Conservation (phyloP, 306 rosid species). For the Sindora glabra region DNA sequence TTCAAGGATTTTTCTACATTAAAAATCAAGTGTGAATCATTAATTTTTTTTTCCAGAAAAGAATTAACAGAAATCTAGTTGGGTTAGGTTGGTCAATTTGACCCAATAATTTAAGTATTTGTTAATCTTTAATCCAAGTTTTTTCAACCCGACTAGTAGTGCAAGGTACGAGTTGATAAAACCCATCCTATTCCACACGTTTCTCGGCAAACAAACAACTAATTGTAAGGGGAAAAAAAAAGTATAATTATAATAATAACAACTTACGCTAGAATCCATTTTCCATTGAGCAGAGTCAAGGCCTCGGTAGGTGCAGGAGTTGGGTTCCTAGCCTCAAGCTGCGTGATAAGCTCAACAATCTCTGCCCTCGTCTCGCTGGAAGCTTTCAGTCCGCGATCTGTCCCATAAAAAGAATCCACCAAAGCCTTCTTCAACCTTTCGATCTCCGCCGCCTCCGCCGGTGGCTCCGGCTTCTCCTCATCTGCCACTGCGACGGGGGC, state of each 20-base stretch:
- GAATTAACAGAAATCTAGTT: too few relatives aligned
- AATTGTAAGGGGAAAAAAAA: background rate
- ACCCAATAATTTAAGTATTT: too few relatives aligned
- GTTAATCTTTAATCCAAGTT: too few relatives aligned
- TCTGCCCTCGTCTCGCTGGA: constrained; percentile 80
- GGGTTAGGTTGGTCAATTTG: too few relatives aligned
- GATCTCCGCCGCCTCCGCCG: constrained; percentile 34
- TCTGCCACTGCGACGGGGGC: constrained; percentile 26
- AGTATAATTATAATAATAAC: background rate
- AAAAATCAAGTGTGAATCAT: too few relatives aligned
- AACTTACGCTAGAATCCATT: constrained; percentile 88
- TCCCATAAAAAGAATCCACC: constrained; percentile 71
- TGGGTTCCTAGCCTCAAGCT: constrained; percentile 76
- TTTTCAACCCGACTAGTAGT: too few relatives aligned
- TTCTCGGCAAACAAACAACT: background rate
- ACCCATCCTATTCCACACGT: background rate
- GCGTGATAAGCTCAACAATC: constrained; percentile 81
- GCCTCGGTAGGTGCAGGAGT: constrained; percentile 88
- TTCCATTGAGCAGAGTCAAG: constrained; percentile 73
- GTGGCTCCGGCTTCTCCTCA: constrained; percentile 25
- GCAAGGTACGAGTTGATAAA: too few relatives aligned
- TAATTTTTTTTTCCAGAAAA: too few relatives aligned
- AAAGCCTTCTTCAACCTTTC: constrained; percentile 58
- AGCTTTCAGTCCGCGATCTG: constrained; percentile 71
- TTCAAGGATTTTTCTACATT: too few relatives aligned